phyloP scores from a whole-genome alignment of 2,329 filamentous ascomycete genomes.

The Cryphonectria radicalis region DNA sequence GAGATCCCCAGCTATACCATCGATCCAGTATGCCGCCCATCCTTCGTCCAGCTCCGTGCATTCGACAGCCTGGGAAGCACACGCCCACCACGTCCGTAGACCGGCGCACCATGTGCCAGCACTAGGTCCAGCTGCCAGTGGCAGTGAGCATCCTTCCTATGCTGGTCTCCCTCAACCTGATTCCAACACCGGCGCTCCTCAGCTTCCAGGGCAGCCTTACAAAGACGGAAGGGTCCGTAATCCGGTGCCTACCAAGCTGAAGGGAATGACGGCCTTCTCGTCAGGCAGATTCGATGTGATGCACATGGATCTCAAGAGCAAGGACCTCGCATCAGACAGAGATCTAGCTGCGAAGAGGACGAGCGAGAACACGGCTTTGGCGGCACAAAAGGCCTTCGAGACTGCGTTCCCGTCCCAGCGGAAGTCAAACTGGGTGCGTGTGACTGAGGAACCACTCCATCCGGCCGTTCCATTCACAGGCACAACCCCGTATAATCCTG shows the following conservation, averaged over 20 bases:
- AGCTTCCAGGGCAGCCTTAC: constrained; percentile 33
- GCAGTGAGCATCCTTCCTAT: constrained; percentile 6
- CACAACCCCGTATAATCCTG: constrained; percentile 27
- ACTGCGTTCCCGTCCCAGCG: constrained; percentile 47
- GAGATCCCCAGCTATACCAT: constrained; percentile 19
- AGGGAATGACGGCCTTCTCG: constrained; percentile 59
- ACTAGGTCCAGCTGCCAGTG: constrained; percentile 7
- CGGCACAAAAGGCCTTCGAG: constrained; percentile 59
- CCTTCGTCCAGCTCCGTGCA: constrained; percentile 14
- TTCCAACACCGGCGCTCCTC: constrained; percentile 30
- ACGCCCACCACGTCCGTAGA: constrained; percentile 16
- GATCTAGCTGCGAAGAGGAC: constrained; percentile 62
- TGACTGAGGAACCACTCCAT: constrained; percentile 20
- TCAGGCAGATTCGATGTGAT: constrained; percentile 67
- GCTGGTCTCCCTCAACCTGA: constrained; percentile 33
- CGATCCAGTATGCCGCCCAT: constrained; percentile 18
- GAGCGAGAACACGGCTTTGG: constrained; percentile 64
- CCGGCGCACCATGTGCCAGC: constrained; percentile 22
- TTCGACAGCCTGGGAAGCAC: constrained; percentile 16
- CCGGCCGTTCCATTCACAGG: constrained; percentile 26
- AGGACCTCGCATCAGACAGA: constrained; percentile 51
- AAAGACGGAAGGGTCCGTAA: constrained; percentile 58
- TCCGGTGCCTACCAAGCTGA: constrained; percentile 65
- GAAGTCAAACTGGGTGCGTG: constrained; percentile 29
- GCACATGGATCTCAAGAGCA: constrained; percentile 57